phyloP scores from a whole-genome alignment of 164 flowering plant genomes.

The Vitis riparia region DNA sequence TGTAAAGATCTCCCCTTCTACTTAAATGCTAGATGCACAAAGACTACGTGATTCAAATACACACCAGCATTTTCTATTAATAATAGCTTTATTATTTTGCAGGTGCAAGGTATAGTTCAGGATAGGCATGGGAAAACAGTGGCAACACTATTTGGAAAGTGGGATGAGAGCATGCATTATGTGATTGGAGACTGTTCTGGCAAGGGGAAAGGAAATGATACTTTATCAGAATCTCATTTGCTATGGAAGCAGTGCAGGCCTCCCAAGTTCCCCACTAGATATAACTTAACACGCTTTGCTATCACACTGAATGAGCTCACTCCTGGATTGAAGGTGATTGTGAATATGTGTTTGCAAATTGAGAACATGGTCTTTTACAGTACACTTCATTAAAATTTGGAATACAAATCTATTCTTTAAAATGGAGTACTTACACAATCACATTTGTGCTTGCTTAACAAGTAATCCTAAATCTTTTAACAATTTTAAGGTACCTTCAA shows the following conservation, averaged over 20 bases:
- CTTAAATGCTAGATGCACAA: too few species aligned
- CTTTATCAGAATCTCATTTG: slow-evolving; percentile 43
- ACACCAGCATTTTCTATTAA: background rate
- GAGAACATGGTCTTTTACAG: too few species aligned
- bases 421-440: too few species aligned
- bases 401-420: too few species aligned
- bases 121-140: slow-evolving; percentile 78
- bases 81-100: slow-evolving; percentile 8
- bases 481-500: too few species aligned
- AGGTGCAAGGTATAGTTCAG: slow-evolving; percentile 95
- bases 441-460: too few species aligned
- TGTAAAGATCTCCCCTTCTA: too few species aligned
- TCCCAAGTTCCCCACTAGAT: slow-evolving; percentile 54
- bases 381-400: too few species aligned
- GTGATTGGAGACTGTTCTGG: slow-evolving; percentile 70
- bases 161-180: slow-evolving; percentile 97
- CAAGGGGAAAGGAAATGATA: slow-evolving; percentile 56
- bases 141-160: slow-evolving; percentile 92
- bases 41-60: too few species aligned
- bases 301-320: slow-evolving; percentile 72
- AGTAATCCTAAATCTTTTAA: too few species aligned
- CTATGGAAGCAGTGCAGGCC: slow-evolving; percentile 77
- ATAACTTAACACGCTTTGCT: slow-evolving; percentile 74
- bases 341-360: background rate
- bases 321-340: slow-evolving; percentile 64